Evolutionary conservation across 2,329 filamentous ascomycete species (phyloP), one percentile per base, ranked within the genome.

Genomic region (Aspergillus cejpii): DNA sequence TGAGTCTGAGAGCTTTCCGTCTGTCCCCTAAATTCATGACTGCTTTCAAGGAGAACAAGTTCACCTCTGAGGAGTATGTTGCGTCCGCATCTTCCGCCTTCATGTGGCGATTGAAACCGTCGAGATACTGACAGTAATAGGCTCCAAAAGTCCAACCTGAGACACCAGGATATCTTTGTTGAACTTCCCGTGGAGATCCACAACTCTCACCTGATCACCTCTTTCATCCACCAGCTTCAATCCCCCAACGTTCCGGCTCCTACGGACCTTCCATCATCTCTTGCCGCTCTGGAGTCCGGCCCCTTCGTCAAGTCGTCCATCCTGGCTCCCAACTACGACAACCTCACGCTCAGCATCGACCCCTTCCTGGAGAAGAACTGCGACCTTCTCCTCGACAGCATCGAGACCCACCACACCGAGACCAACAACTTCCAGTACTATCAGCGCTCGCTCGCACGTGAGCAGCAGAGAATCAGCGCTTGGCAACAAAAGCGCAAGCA

Each of bases 381-480:
- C 73, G 91, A 98, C 65, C 81, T 96, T 56, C 81, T 98, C 45
- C 82, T 97, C 52, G 92, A 98, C 65, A 89, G 85, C 75, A 95
- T 98, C 67, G 92, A 98, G 76, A 85, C 85, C 44, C 92, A 98
- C 76, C 92, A 97, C 74, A 95, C 90, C 49, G 92, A 98, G 72
- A 85, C 94, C 67, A 97, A 97, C 81, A 98, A 98, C 79, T 92
- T 94, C 75, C 90, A 96, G 71, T 87, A 85, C 79, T 96, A 96
- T 76, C 89, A 96, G 74, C 82, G 92, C 62, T 89, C 94, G 64
- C 78, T 97, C 46, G 85, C 84, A 43, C 87, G 92, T 59, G 92
- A 98, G 75, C 92, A 98, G 74, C 74, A 85, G 61, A 98, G 97
- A 80, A 96, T 98, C 60, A 83, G 87, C 44, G 85, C 89, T 55